Conservation (phyloP, 352 stramenopile genomes). For the Pythium insidiosum region DNA sequence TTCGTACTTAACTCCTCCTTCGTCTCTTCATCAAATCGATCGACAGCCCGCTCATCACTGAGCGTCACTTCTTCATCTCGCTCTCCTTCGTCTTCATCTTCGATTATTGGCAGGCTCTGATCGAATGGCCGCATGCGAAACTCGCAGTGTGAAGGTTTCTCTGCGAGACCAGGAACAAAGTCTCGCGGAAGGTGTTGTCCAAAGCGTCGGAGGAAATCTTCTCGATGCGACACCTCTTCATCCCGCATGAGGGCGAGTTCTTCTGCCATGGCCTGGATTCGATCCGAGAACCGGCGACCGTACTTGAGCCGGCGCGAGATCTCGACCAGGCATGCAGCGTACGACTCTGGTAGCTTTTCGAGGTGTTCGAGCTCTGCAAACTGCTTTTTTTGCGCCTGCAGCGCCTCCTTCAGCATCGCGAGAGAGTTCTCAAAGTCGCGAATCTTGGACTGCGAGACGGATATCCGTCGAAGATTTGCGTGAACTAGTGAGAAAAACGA, state of each 20-base stretch:
- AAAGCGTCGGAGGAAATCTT: slow-evolving; percentile 67
- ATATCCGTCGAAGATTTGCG: slow-evolving; percentile 60
- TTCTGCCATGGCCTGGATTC: slow-evolving; percentile 83
- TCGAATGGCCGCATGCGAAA: slow-evolving; percentile 85
- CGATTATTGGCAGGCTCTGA: slow-evolving; percentile 18
- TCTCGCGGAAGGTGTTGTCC: slow-evolving; percentile 78
- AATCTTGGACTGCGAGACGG: slow-evolving; percentile 76
- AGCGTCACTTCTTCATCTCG: too few relatives aligned
- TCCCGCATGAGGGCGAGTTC: slow-evolving; percentile 75
- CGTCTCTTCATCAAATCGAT: slow-evolving; percentile 18
- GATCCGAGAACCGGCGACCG: slow-evolving; percentile 61
- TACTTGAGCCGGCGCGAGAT: slow-evolving; percentile 69
- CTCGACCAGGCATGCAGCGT: slow-evolving; percentile 68
- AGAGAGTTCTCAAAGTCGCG: slow-evolving; percentile 87
- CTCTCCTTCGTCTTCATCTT: too few relatives aligned
- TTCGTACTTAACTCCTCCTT: slow-evolving; percentile 1
- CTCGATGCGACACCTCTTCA: slow-evolving; percentile 70
- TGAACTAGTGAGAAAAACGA: slow-evolving; percentile 52
- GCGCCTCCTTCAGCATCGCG: slow-evolving; percentile 67
- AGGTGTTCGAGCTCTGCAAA: slow-evolving; percentile 84
- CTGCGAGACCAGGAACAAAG: slow-evolving; percentile 70
- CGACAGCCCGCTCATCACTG: not conserved
- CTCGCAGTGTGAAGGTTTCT: slow-evolving; percentile 85
- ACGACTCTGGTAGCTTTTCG: slow-evolving; percentile 76
- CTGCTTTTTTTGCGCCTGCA: slow-evolving; percentile 72